Evolutionary conservation across 345 rosid genomes (phyloP), one percentile per base, ranked within the genome.

Genomic region (Eucalyptus erythrocorys): DNA sequence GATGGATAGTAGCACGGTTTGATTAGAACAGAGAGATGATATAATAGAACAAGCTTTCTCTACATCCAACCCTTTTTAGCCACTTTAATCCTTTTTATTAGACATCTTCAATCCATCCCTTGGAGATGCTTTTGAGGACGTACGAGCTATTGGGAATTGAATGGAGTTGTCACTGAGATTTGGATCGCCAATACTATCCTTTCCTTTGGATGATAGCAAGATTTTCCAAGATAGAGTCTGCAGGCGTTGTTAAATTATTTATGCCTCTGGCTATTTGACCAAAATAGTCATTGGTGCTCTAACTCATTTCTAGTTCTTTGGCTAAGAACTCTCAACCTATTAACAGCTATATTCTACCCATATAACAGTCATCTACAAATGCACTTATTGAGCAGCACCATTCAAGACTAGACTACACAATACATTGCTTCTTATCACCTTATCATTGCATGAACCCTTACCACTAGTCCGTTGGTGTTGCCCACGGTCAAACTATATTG

Each of bases 21-120:
- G 57, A 21, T 1, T 0, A 53, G 1, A 51, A 51, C 10, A 21
- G 0, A 7, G 4, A 19, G 57, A 19, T 6, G 10, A 51, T 51
- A 3, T 19, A 19, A 19, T 51, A 19, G 10, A 51, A 19, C 57
- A 21, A 21, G 10, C 26, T 51, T 51, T 51, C 26, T 51, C 26
- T 22, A 55, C 12, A 8, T 2, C 59, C 1, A 55, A 55, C 5
- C 59, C 59, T 22, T 24, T 21, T 55, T 2, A 22, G 59, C 59
- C 1, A 22, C 27, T 2, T 55, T 9, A 1, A 55, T 55, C 59
- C 1, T 22, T 0, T 22, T 22, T 55, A 55, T 55, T 55, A 55
- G 27, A 55, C 59, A 55, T 22, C 27, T 55, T 55, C 27, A 55
- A 21, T 55, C 27, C 61, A 55, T 55, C 27, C 27, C 59, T 21